A percentile compares a stretch with the other conserved stretches of the same genome.
These are phyloP conservation scores for Testicularia cyperi DNA, from an alignment of 1,284 basidiomycete genomes.

Conservation along the genomic window DNA sequence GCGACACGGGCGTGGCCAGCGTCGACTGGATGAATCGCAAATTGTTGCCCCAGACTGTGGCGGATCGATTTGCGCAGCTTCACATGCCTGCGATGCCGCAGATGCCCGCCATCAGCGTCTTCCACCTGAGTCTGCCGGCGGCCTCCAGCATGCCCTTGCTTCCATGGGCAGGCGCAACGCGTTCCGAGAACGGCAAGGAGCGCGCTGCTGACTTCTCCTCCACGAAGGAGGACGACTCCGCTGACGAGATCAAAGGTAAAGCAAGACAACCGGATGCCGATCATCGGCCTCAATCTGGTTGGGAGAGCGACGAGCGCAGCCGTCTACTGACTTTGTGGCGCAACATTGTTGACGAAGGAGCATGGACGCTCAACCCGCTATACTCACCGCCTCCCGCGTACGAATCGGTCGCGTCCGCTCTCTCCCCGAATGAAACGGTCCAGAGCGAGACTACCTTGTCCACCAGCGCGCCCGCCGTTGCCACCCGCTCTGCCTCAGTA, in stretches of 20 bases:
- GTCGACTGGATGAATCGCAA: conserved; percentile 40
- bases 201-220: too few species aligned
- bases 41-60: conserved; percentile 33
- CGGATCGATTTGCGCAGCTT: conserved; percentile 35
- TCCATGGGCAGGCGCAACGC: conserved; percentile 30
- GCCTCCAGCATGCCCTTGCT: conserved; percentile 25
- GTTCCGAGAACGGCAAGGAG: too few species aligned
- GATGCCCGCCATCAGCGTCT: conserved; percentile 45
- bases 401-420: conserved; percentile 28
- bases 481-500: not conserved
- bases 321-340: conserved; percentile 39
- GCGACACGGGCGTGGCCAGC: conserved; percentile 35
- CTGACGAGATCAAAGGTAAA: conserved; percentile 18
- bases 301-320: conserved; percentile 36
- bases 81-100: conserved; percentile 40
- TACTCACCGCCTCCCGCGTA: conserved; percentile 46
- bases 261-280: too few species aligned
- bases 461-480: not conserved
- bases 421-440: not conserved
- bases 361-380: conserved; percentile 41
- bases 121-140: conserved; percentile 39
- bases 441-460: not conserved
- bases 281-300: conserved; percentile 9
- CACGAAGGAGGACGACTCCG: not conserved
- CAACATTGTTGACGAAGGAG: conserved; percentile 48